Base-by-base conservation (phyloP, 1,139 yeast species). In the Diutina neorugosa region DNA sequence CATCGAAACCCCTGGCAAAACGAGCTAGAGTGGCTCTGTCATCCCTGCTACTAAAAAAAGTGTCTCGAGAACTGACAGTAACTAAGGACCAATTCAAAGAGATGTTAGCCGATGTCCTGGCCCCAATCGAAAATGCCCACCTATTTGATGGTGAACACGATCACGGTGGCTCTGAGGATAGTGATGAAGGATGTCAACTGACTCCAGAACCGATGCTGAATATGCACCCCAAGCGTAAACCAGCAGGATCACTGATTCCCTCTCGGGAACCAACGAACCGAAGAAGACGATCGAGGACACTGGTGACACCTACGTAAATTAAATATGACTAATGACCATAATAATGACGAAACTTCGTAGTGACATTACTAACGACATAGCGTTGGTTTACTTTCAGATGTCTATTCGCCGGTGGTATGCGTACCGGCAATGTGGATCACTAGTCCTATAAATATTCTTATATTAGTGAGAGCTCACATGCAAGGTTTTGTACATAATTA, bases 401-500 rank as follows among this genome's bases (percentile, higher is more conserved):
- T 31, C n/a, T 31, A 11, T 31, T 14, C n/a, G 14, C 37, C 37
- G n/a, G 37, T n/a, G 37, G 37, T 4, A 31, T 6, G 37, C n/a
- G n/a, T n/a, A n/a, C 37, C 37, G 37, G 37, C 12, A 31, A 31
- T 11, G 37, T 11, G 37, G 14, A 31, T 11, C 37, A 31, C 37
- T 31, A 31, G 37, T 31, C 9, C 37, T 31, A 31, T 31, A 31
- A 31, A 31, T 31, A 31, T 31, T 31, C 37, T 31, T 43, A 43
- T 43, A 43, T 43, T 43, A 43, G 46, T 43, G 46, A 16, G 9
- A 43, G 20, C 46, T 41, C 46, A 43, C 46, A 43, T 43, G 46
- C 46, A 43, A 43, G 46, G 21, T 43, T 43, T 21, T 46, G 27
- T 25, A 14, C 18, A 16, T 40, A 18, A 9, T 54, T 71, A 74